Conservation (phyloP, 163 green algal species). For the Prototheca cutis region DNA sequence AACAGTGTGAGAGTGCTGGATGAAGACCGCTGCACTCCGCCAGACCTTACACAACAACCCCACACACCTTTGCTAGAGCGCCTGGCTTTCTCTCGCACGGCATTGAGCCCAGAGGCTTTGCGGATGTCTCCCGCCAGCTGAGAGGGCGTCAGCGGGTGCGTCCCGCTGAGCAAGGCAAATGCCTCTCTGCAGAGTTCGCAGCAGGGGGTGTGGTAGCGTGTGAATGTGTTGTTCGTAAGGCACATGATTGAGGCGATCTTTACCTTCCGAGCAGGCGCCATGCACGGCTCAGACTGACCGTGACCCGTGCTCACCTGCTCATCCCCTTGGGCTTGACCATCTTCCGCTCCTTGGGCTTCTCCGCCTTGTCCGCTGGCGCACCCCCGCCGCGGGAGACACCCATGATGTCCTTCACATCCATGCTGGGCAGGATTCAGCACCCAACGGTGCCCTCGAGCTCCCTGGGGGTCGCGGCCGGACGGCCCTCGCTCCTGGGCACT, state of each 20-base stretch:
- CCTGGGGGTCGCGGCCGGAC: too few relatives aligned
- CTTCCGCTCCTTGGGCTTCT: constrained; percentile 51
- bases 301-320: constrained; percentile 31
- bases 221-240: too few relatives aligned
- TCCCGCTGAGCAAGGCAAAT: constrained; percentile 69
- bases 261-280: too few relatives aligned
- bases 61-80: constrained; percentile 29
- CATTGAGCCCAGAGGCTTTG: constrained; percentile 21
- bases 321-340: constrained; percentile 78
- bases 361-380: constrained; percentile 15
- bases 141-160: constrained; percentile 67
- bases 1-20: too few relatives aligned
- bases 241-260: too few relatives aligned
- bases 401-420: constrained; percentile 84
- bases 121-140: constrained; percentile 46
- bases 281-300: too few relatives aligned
- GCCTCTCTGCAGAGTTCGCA: constrained; percentile 55
- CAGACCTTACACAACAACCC: too few relatives aligned
- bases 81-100: constrained; percentile 67
- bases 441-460: too few relatives aligned
- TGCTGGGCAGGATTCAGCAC: too few relatives aligned
- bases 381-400: constrained; percentile 41
- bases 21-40: too few relatives aligned
- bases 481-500: too few relatives aligned
- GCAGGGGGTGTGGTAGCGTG: too few relatives aligned